Evolutionary conservation across 2,329 filamentous ascomycete species (phyloP).

Genomic region (Colletotrichum siamense): DNA sequence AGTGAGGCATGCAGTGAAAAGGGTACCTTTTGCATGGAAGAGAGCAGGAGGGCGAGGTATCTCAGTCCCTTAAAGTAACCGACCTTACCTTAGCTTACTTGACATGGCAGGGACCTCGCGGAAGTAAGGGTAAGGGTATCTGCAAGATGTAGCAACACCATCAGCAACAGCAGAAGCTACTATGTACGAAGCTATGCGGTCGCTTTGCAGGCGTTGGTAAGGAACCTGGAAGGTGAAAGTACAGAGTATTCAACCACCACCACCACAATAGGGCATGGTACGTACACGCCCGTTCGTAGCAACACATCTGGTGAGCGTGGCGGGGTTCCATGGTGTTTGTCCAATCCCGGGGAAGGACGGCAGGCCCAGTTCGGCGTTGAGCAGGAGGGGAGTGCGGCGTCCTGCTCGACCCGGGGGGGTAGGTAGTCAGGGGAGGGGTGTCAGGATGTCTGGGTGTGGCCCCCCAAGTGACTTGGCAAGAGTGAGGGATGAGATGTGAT

Average conservation of each 20-base stretch:
- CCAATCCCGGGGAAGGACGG: slow-evolving; percentile 19
- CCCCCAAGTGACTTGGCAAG: slow-evolving; percentile 16
- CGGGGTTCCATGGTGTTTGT: slow-evolving; percentile 21
- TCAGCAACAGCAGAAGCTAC: background rate
- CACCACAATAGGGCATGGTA: background rate
- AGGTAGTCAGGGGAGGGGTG: background rate
- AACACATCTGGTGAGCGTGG: slow-evolving; percentile 15
- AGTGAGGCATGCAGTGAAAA: background rate
- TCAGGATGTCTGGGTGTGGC: slow-evolving; percentile 17
- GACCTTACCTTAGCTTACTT: background rate
- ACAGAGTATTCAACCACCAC: background rate
- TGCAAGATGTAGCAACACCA: background rate
- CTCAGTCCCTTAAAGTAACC: background rate
- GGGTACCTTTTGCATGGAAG: background rate
- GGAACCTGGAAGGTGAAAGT: background rate
- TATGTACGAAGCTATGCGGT: background rate
- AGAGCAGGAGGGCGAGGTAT: background rate
- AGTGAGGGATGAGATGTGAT: slow-evolving; percentile 22
- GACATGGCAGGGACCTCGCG: background rate
- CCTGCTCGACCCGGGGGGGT: background rate
- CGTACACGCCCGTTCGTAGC: slow-evolving; percentile 2
- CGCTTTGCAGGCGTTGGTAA: background rate
- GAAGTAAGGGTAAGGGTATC: background rate
- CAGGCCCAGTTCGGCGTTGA: slow-evolving; percentile 13
- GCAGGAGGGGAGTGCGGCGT: slow-evolving; percentile 13